Conservation (phyloP, 73 alveolate species). For the Tetrahymena borealis region DNA sequence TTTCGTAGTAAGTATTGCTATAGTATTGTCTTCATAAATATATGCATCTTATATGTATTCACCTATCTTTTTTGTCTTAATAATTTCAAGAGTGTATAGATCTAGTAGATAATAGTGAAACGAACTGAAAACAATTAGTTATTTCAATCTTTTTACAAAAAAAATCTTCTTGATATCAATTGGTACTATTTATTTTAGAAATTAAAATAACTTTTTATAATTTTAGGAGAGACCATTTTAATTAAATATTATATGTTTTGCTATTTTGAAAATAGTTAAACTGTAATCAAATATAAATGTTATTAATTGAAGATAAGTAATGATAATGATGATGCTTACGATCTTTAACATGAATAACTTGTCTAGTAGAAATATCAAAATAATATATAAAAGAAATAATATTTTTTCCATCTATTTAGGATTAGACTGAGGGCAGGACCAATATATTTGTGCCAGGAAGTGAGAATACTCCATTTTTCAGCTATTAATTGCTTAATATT, state of each 20-base stretch:
- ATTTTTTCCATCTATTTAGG: neutral
- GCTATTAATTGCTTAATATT: neutral
- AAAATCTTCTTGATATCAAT: neutral
- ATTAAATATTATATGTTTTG: no score
- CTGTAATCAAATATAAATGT: no score
- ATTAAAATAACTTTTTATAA: no score
- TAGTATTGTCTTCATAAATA: neutral
- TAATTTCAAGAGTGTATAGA: neutral
- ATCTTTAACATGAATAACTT: neutral
- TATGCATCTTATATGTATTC: neutral
- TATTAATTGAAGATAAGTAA: no score
- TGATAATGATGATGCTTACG: no score
- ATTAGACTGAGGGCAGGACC: neutral
- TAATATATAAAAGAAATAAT: neutral
- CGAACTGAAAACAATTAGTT: neutral
- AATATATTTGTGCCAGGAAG: neutral
- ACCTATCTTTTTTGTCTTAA: no score
- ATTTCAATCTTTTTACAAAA: no score
- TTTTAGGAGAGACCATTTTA: no score
- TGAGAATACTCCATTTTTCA: neutral
- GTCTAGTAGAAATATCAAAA: neutral
- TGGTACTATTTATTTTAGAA: neutral
- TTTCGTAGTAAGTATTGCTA: neutral
- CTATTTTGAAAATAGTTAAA: no score
- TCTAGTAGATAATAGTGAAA: neutral